phyloP scores from a whole-genome alignment of 257 asterid species.

The Nicotiana undulata region DNA sequence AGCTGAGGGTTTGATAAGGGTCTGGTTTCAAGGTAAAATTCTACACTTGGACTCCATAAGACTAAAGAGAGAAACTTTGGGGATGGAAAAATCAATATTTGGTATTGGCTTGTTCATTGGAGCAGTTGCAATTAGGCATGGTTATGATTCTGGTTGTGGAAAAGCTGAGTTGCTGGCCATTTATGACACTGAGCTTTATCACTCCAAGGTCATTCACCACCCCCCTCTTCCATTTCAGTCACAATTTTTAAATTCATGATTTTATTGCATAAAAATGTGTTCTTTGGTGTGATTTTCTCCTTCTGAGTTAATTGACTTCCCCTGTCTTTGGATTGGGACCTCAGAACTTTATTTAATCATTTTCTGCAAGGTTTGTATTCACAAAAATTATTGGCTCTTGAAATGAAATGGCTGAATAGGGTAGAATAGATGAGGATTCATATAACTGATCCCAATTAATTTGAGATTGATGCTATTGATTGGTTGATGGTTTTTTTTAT shows the following conservation, averaged over 20 bases:
- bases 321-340: not conserved
- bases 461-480: not conserved
- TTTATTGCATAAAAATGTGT: not conserved
- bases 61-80: conserved; percentile 55
- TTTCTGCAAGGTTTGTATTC: not conserved
- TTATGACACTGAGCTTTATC: conserved; percentile 71
- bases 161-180: conserved; percentile 86
- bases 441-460: not conserved
- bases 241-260: not conserved
- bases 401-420: not conserved
- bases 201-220: conserved; percentile 49
- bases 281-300: not conserved
- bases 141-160: conserved; percentile 63
- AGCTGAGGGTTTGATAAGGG: conserved; percentile 74
- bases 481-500: not conserved
- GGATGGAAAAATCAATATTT: conserved; percentile 78
- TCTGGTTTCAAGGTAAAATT: conserved; percentile 68
- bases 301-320: not conserved
- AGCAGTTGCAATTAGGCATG: conserved; percentile 78
- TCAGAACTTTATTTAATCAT: not conserved
- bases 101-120: conserved; percentile 92
- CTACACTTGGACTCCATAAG: conserved; percentile 75
- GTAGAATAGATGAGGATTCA: not conserved
- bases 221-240: not conserved
- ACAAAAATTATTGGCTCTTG: not conserved